phyloP scores from a whole-genome alignment of 331 rosid genomes.

The Saraca asoca region DNA sequence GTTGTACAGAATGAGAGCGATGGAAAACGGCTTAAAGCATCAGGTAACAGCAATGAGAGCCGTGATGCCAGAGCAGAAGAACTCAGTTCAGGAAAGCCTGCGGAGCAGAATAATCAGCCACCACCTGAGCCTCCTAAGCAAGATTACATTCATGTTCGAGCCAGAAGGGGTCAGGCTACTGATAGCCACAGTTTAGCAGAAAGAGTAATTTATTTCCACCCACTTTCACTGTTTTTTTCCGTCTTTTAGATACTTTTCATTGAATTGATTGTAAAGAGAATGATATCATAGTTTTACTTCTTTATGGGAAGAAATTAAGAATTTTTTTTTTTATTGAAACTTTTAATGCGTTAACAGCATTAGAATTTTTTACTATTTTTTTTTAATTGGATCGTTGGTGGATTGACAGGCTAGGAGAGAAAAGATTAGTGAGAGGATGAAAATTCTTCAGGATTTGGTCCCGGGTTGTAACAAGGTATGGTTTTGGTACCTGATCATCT shows the following conservation, averaged over 20 bases:
- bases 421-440: conserved; percentile 95
- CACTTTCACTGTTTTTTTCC: not conserved
- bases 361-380: conserved; percentile 35
- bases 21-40: conserved; percentile 57
- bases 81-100: conserved; percentile 73
- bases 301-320: too few species aligned
- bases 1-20: conserved; percentile 54
- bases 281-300: not conserved
- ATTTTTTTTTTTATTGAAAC: not conserved
- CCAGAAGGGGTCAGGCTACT: conserved; percentile 95
- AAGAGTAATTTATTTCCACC: conserved; percentile 56
- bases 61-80: conserved; percentile 59
- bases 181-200: conserved; percentile 94
- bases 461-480: conserved; percentile 94
- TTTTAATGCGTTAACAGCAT: conserved; percentile 20
- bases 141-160: conserved; percentile 89
- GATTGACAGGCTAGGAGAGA: conserved; percentile 88
- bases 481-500: conserved; percentile 24
- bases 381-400: not conserved
- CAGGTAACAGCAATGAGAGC: conserved; percentile 46
- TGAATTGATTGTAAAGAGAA: not conserved
- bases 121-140: conserved; percentile 70
- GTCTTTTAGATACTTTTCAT: not conserved
- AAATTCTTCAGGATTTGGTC: conserved; percentile 87
- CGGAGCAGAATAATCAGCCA: conserved; percentile 49